These are phyloP conservation scores for Guyanaporus albipodus DNA, from an alignment of 768 basidiomycete genomes.

Conservation along the genomic window DNA sequence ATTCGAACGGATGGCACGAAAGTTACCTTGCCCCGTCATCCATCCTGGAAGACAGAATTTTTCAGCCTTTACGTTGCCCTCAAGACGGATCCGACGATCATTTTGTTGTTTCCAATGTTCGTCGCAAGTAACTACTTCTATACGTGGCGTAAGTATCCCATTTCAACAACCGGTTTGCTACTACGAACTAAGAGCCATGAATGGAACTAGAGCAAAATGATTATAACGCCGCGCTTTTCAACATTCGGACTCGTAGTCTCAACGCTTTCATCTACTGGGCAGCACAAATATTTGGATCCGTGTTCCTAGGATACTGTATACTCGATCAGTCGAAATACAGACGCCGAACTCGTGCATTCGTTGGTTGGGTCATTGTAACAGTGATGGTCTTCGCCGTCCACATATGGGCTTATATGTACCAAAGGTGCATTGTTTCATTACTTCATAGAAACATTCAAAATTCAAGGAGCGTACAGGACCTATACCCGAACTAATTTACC, in stretches of 20 bases:
- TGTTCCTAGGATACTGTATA: conserved; percentile 58
- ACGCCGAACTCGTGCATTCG: conserved; percentile 68
- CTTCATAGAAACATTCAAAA: background rate
- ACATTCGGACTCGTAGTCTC: conserved; percentile 71
- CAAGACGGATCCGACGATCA: conserved; percentile 63
- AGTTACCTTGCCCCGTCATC: conserved; percentile 57
- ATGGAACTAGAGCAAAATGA: conserved; percentile 63
- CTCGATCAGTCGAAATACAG: conserved; percentile 54
- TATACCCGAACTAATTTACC: conserved; percentile 57
- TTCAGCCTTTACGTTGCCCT: conserved; percentile 65
- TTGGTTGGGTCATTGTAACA: conserved; percentile 62
- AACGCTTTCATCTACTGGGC: conserved; percentile 81
- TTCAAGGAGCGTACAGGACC: conserved; percentile 29
- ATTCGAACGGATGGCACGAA: conserved; percentile 72
- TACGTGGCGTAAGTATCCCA: conserved; percentile 62
- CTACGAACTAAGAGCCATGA: conserved; percentile 7
- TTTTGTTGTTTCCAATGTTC: conserved; percentile 83
- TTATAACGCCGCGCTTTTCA: conserved; percentile 76
- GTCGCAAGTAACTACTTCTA: conserved; percentile 84
- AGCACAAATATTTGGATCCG: conserved; percentile 71
- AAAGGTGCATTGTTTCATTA: conserved; percentile 47
- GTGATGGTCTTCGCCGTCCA: conserved; percentile 65
- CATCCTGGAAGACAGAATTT: conserved; percentile 76
- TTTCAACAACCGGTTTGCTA: background rate
- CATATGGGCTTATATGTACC: conserved; percentile 75